These are phyloP conservation scores for Saccharata proteae DNA, from an alignment of 2,329 filamentous ascomycete species.

Conservation along the genomic window DNA sequence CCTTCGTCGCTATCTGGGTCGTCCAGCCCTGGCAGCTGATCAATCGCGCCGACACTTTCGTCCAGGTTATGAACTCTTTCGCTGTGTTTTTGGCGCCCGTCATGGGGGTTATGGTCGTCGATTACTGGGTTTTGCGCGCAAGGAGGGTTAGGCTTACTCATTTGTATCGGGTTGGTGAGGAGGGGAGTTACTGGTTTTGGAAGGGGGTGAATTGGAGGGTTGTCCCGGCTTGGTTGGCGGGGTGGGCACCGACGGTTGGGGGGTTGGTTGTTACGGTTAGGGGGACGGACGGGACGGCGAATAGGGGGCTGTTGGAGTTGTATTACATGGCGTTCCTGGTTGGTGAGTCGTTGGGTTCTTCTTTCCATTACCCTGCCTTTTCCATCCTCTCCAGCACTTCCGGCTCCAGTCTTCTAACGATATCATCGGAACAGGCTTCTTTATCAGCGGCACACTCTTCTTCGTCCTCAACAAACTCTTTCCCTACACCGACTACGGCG, in stretches of 20 bases:
- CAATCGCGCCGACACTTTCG: constrained; percentile 24
- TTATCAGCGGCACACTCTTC: constrained; percentile 23
- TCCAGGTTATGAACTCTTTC: constrained; percentile 30
- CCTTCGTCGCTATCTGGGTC: constrained; percentile 22
- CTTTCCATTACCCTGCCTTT: constrained; percentile 10
- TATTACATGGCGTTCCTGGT: constrained; percentile 38
- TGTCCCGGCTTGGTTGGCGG: constrained; percentile 31
- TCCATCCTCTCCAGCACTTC: constrained; percentile 5
- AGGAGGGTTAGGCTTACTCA: constrained; percentile 24
- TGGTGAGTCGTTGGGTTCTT: constrained; percentile 16
- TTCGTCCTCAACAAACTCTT: constrained; percentile 27
- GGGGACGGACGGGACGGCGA: constrained; percentile 17
- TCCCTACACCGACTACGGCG: constrained; percentile 27
- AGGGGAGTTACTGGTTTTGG: constrained; percentile 33
- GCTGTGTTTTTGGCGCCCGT: constrained; percentile 29
- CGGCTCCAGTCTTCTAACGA: too few species aligned
- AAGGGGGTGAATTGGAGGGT: constrained; percentile 34
- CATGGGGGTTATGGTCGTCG: constrained; percentile 25
- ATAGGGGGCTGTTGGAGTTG: constrained; percentile 28
- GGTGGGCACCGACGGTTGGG: constrained; percentile 33
- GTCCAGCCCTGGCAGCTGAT: constrained; percentile 27
- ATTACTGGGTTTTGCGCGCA: constrained; percentile 26
- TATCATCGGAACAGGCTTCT: constrained; percentile 32
- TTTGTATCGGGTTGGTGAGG: constrained; percentile 23
- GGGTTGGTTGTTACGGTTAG: constrained; percentile 27